Conservation (phyloP, 331 rosid species). For the Rosa hybrid region DNA sequence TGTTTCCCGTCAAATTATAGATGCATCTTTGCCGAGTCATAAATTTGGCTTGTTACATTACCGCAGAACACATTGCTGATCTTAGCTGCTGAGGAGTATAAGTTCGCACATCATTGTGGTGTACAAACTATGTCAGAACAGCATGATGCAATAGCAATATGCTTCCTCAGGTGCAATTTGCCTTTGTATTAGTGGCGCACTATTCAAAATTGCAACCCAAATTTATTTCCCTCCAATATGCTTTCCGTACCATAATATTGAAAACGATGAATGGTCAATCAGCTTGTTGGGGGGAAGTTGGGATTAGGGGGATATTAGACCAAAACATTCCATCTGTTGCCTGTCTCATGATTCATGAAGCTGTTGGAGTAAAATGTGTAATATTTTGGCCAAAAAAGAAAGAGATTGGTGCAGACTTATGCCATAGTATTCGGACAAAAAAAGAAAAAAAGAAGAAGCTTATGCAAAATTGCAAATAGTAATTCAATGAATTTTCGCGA, state of each 20-base stretch:
- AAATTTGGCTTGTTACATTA: neutral
- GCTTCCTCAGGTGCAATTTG: neutral
- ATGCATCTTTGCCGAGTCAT: neutral
- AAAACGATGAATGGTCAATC: neutral
- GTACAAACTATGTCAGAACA: constrained; percentile 21
- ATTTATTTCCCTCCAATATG: neutral
- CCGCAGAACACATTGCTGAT: constrained; percentile 41
- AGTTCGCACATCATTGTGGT: constrained; percentile 29
- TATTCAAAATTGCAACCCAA: neutral
- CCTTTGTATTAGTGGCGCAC: neutral
- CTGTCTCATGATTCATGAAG: neutral
- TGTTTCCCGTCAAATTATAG: neutral
- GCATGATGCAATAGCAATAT: constrained; percentile 4
- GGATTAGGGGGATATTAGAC: neutral
- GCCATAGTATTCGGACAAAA: neutral
- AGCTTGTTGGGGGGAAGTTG: neutral
- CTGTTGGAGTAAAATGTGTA: neutral
- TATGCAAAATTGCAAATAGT: too few species aligned
- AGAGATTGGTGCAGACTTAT: neutral
- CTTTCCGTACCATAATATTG: neutral
- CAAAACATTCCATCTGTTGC: too few species aligned
- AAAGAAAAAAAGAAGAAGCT: too few species aligned
- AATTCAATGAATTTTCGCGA: neutral
- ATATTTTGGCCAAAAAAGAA: neutral
- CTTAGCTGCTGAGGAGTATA: constrained; percentile 25